Evolutionary conservation across 2,329 filamentous ascomycete genomes (phyloP).

Genomic region (Pseudopyricularia javanii): DNA sequence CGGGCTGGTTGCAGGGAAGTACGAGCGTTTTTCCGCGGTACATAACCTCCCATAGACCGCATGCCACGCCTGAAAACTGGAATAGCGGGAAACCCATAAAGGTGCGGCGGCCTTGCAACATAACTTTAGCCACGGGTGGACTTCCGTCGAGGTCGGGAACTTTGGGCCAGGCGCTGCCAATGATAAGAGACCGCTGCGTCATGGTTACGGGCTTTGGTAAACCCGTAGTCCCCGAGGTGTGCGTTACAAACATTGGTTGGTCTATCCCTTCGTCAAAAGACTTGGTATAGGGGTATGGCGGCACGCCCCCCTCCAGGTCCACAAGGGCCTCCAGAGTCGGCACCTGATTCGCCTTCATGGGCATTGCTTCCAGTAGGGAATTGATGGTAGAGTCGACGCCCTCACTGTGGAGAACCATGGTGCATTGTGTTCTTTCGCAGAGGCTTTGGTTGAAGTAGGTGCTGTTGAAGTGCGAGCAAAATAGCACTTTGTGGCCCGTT

Average conservation of each 20-base stretch:
- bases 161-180: conserved; percentile 1
- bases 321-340: background rate
- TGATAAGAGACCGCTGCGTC: background rate
- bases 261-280: background rate
- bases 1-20: background rate
- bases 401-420: background rate
- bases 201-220: background rate
- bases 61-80: conserved; percentile 1
- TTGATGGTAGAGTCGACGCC: background rate
- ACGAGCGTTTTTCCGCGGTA: conserved; percentile 2
- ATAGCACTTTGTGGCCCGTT: background rate
- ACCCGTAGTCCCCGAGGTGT: background rate
- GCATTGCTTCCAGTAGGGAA: background rate
- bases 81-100: conserved; percentile 1
- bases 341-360: background rate
- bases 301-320: background rate
- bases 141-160: background rate
- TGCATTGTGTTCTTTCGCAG: background rate
- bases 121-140: conserved; percentile 1
- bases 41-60: background rate
- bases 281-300: background rate
- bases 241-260: conserved; percentile 1
- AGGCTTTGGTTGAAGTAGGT: conserved; percentile 1
- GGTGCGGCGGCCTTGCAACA: background rate
- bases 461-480: conserved; percentile 2